These are phyloP conservation scores for Rosa multiflora DNA, from an alignment of 306 rosid genomes.

Conservation along the genomic window DNA sequence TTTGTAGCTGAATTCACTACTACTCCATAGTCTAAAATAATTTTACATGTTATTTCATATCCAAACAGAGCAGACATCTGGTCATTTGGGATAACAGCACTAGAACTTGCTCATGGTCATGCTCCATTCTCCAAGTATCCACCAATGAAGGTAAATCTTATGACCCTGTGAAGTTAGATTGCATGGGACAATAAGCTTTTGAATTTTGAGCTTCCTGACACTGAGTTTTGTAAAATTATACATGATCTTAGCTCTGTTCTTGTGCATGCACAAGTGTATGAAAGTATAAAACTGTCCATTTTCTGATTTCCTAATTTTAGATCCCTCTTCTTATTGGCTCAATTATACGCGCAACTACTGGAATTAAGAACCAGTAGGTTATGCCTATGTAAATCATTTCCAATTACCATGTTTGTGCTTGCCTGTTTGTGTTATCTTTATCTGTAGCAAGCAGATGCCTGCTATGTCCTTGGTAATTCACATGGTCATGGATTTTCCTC, in stretches of 20 bases:
- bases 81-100: slow-evolving; percentile 97
- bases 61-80: slow-evolving; percentile 82
- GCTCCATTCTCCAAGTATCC: slow-evolving; percentile 97
- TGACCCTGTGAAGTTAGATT: slow-evolving; percentile 4
- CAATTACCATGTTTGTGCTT: not conserved
- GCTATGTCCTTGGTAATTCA: slow-evolving; percentile 5
- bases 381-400: not conserved
- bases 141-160: slow-evolving; percentile 81
- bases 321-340: not conserved
- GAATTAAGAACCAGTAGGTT: not conserved
- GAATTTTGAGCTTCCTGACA: not conserved
- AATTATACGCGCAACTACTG: not conserved
- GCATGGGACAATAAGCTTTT: not conserved
- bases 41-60: slow-evolving; percentile 1
- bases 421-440: slow-evolving; percentile 2
- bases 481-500: slow-evolving; percentile 2
- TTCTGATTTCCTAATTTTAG: not conserved
- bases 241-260: not conserved
- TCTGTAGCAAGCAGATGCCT: not conserved
- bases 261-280: not conserved
- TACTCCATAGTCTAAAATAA: not conserved
- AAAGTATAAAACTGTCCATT: not conserved
- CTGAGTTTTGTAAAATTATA: not conserved
- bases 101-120: slow-evolving; percentile 98
- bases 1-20: not conserved